These are phyloP conservation scores for Didymella segeticola DNA, from an alignment of 2,329 filamentous ascomycete species.

Conservation along the genomic window DNA sequence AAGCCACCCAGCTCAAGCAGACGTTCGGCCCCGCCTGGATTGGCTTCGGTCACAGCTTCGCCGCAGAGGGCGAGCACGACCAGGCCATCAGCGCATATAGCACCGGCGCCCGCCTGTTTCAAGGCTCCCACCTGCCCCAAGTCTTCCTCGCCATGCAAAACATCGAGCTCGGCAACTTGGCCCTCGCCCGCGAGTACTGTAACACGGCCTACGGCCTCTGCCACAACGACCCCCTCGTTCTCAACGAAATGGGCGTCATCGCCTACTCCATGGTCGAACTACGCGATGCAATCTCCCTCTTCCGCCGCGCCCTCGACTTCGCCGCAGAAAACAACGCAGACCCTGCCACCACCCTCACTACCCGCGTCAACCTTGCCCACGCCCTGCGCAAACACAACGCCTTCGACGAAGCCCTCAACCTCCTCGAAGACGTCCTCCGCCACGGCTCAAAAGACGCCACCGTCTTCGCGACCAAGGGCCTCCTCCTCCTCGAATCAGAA, in stretches of 20 bases:
- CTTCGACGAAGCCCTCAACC: constrained; percentile 73
- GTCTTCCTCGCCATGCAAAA: constrained; percentile 99
- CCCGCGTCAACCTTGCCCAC: constrained; percentile 87
- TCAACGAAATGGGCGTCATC: constrained; percentile 97
- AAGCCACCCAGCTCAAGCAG: constrained; percentile 95
- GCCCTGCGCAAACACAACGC: constrained; percentile 76
- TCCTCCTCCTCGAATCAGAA: constrained; percentile 81
- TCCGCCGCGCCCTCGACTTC: constrained; percentile 77
- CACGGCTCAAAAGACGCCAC: constrained; percentile 79
- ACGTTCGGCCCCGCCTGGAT: constrained; percentile 99
- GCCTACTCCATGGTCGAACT: constrained; percentile 88
- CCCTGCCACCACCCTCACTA: constrained; percentile 80
- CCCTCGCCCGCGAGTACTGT: constrained; percentile 90
- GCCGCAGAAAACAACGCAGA: constrained; percentile 84
- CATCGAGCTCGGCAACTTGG: constrained; percentile 93
- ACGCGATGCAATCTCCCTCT: constrained; percentile 76
- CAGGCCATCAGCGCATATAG: constrained; percentile 98
- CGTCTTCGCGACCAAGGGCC: constrained; percentile 81
- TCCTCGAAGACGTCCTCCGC: constrained; percentile 88
- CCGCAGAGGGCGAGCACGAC: constrained; percentile 95
- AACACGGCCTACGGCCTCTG: constrained; percentile 86
- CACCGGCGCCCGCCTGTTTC: constrained; percentile 91
- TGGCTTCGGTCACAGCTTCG: constrained; percentile 97
- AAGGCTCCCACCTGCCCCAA: constrained; percentile 94
- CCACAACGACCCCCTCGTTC: constrained; percentile 82